Evolutionary conservation across 1,284 basidiomycete genomes (phyloP).

Genomic region (Puccinia horiana): DNA sequence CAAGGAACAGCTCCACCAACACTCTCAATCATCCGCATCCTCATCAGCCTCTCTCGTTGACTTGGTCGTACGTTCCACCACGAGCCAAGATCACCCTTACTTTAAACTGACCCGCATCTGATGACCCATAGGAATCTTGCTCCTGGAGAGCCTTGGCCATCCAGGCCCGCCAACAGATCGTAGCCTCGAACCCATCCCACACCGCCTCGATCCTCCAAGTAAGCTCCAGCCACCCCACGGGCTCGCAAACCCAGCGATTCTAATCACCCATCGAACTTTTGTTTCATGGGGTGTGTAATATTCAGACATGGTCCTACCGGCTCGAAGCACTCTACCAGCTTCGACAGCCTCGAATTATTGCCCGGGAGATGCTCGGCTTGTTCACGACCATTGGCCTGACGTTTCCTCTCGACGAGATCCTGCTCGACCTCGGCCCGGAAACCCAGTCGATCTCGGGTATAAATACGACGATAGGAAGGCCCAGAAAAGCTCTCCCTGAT

Average conservation of each 20-base stretch:
- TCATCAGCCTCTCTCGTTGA: background rate
- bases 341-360: background rate
- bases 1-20: conserved; percentile 14
- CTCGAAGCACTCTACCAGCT: conserved; percentile 5
- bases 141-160: conserved; percentile 34
- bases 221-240: background rate
- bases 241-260: background rate
- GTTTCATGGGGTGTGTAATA: background rate
- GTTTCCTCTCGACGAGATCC: conserved; percentile 9
- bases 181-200: background rate
- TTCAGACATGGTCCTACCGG: conserved; percentile 29
- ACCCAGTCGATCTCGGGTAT: background rate
- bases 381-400: conserved; percentile 14
- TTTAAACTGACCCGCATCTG: background rate
- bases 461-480: background rate
- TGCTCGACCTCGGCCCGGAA: background rate
- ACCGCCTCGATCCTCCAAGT: conserved; percentile 20
- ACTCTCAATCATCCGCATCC: background rate
- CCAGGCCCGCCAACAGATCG: background rate
- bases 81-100: background rate
- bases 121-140: background rate
- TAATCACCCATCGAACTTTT: background rate
- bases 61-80: conserved; percentile 11
- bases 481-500: background rate
- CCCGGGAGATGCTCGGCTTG: conserved; percentile 7